Percentiles rank a stretch among this genome's conserved stretches.
Evolutionary conservation across 805 yeast genomes (phyloP).

Genomic region (Lipomyces orientalis): DNA sequence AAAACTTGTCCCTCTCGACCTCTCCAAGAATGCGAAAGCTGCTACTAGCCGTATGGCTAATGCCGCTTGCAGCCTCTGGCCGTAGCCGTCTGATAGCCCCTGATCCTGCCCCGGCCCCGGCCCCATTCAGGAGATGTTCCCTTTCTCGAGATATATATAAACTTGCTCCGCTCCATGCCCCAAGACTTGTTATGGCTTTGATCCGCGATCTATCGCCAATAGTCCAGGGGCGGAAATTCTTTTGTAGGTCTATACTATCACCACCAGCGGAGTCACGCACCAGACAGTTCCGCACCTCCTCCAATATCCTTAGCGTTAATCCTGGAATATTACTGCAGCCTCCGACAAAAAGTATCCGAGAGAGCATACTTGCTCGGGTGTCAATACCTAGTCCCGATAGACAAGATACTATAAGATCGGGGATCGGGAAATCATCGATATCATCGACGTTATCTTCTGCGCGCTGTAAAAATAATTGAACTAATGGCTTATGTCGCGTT

Average conservation of each 20-base stretch:
- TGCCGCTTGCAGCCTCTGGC: background rate
- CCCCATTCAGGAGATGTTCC: conserved; percentile 8
- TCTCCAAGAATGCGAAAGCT: conserved; percentile 32
- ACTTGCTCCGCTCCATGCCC: conserved; percentile 38
- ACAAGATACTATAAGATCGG: conserved; percentile 13
- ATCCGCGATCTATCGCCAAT: background rate
- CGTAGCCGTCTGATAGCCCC: background rate
- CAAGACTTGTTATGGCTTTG: conserved; percentile 21
- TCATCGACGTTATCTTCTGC: conserved; percentile 25
- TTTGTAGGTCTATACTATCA: background rate
- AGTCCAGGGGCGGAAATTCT: conserved; percentile 2
- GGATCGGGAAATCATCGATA: conserved; percentile 18
- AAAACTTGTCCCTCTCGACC: conserved; percentile 29
- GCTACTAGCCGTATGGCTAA: conserved; percentile 14
- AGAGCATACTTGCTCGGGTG: conserved; percentile 17
- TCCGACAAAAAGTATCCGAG: conserved; percentile 27
- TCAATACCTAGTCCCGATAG: conserved; percentile 14
- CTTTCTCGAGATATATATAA: conserved; percentile 28
- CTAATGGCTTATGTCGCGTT: conserved; percentile 19
- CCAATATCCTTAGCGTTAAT: conserved; percentile 15
- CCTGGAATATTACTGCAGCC: conserved; percentile 28
- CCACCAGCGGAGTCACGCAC: background rate
- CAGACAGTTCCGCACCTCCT: conserved; percentile 13
- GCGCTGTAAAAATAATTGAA: conserved; percentile 14
- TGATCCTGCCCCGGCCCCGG: background rate